Evolutionary conservation across 148 eudicot genomes (phyloP), one percentile per base, ranked within the genome.

Genomic region (Selenicereus undatus): DNA sequence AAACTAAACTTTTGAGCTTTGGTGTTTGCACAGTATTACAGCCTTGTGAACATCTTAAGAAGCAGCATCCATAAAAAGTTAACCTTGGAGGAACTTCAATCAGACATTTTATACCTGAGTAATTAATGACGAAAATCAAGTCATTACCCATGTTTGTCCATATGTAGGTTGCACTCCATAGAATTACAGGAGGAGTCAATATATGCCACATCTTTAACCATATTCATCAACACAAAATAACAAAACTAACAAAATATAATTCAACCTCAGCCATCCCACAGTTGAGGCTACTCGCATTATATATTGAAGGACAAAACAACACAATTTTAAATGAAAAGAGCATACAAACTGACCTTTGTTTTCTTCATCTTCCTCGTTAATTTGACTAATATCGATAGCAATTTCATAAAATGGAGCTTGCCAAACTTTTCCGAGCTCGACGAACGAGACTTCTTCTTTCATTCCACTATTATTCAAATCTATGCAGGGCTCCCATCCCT

Each of bases 401-500:
- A 93, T 91, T 81, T 93, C 93, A 83, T 85, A 92, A 58, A 92
- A 76, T 13, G 90, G 93, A 75, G 97, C 92, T 87, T 93, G 98
- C 93, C 93, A 89, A 76, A 92, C 89, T 27, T 86, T 91, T 21
- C 89, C 91, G 26, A 92, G 87, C 86, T 93, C 91, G 71, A 91
- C 81, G 42, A 92, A 90, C 35, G 88, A 83, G 42, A 84, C 76
- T n/a, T 85, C 87, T 80, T 77, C 83, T 18, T 78, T 73, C 30
- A 22, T 71, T 45, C 74, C 82, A 78, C 70, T 74, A 45, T 51
- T 60, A 74, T 54, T 84, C 73, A 58, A 73, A 50, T 80, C 80
- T 71, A 71, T 36, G 77, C 82, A 60, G 75, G 43, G 83, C 65
- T 85, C 83, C 83, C 74, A 77, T 42, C 73, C 85, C 58, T 81